Conservation (phyloP, 163 green algal genomes). For the Volvox carteri region DNA sequence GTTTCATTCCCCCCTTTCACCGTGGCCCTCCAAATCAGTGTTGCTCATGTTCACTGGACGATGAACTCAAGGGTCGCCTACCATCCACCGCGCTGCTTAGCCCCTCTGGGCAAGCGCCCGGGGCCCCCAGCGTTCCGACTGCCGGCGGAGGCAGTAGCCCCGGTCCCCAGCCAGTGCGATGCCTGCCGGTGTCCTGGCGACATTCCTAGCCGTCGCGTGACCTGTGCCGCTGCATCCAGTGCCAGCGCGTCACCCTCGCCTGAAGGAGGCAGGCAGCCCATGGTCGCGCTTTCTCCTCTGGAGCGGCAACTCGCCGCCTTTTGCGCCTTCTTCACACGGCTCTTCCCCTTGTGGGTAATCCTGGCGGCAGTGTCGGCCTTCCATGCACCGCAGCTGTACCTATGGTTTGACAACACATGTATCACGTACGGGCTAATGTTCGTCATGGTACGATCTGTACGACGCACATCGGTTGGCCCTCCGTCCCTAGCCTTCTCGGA, state of each 20-base stretch:
- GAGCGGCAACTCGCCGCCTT: constrained; percentile 28
- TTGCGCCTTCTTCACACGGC: constrained; percentile 27
- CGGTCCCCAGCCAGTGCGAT: too few relatives aligned
- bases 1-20: too few relatives aligned
- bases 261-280: not conserved
- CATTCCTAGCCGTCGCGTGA: not conserved
- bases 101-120: too few relatives aligned
- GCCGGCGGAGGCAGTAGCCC: too few relatives aligned
- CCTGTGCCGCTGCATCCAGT: constrained; percentile 3
- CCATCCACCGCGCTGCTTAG: too few relatives aligned
- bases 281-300: constrained; percentile 19
- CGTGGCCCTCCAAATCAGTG: too few relatives aligned
- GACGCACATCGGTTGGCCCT: too few relatives aligned
- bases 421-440: constrained; percentile 62
- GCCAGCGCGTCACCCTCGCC: not conserved
- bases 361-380: constrained; percentile 57
- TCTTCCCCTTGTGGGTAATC: constrained; percentile 69
- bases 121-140: too few relatives aligned
- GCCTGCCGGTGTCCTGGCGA: too few relatives aligned
- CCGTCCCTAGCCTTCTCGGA: too few relatives aligned
- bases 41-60: too few relatives aligned
- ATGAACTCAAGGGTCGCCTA: too few relatives aligned
- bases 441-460: constrained; percentile 50
- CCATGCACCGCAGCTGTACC: constrained; percentile 59
- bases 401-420: constrained; percentile 60